Base-by-base conservation (phyloP, 1,284 basidiomycete genomes). In the Thecaphora frezii region DNA sequence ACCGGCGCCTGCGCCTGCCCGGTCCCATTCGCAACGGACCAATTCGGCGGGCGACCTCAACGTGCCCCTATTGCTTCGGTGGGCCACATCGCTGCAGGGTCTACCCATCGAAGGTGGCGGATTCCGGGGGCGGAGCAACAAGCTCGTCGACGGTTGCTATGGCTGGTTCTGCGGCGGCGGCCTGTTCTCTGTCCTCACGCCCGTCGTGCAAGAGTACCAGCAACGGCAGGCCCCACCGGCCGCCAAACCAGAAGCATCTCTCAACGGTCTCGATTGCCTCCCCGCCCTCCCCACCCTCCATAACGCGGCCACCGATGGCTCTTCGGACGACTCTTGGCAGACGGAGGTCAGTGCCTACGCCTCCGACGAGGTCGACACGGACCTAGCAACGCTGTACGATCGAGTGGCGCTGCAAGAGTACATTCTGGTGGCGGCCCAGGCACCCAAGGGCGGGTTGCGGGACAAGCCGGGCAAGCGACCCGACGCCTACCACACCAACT, bases 121-220 rank as follows among this genome's bases (percentile, higher is more conserved):
- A 0, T 97, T 98, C 81, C 85, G 86, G 44, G 96, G 96, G 0
- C 83, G 96, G 41, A 91, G 91, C 56, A 99, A 98, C 80, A 99
- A 99, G 81, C 85, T 99, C 14, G 94, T 99, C 0, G 96, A 99
- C 74, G 96, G 94, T 2, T 99, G 96, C 81, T 99, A 98, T 80
- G 88, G 90, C 28, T 98, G 96, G 96, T 98, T 78, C 57, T 69
- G 93, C 89, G 90, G 93, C 25, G 94, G 90, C 2, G 93, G 93
- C 0, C 85, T 89, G n/a, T 90, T 96, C 76, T 84, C 86, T 0
- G 81, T 97, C 12, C 81, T 96, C 0, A 88, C 89, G 50, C 86
- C 81, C 21, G 69, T 89, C 13, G 79, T 89, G 1, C 85, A 86
- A 9, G 52, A 57, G 41, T 79, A 66, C 66, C 9, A 41, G 39